Percentiles rank a stretch among this genome's conserved stretches.
Conservation (phyloP, 495 filamentous ascomycete genomes). For the Aspergillus campestris region DNA sequence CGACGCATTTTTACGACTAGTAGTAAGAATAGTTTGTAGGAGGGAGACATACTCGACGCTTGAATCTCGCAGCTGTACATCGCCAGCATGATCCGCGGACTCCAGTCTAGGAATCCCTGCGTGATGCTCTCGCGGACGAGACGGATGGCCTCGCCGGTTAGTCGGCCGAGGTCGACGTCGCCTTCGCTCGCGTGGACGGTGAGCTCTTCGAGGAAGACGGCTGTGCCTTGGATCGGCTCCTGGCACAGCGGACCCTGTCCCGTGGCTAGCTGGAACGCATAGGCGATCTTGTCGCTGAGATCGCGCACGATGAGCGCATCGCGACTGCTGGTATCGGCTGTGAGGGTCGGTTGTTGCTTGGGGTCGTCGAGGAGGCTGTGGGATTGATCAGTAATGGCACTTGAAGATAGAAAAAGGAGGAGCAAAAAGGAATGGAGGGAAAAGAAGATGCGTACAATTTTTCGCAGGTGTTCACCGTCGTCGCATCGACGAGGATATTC, state of each 20-base stretch:
- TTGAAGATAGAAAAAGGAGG: too few relatives aligned
- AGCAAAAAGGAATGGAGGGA: too few relatives aligned
- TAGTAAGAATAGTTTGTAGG: neutral
- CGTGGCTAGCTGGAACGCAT: conserved; percentile 92
- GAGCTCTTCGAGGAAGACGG: conserved; percentile 82
- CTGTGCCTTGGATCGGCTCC: conserved; percentile 89
- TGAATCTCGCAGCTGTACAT: conserved; percentile 99
- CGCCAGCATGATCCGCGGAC: conserved; percentile 83
- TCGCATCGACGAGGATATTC: conserved; percentile 84
- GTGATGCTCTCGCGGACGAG: conserved; percentile 77
- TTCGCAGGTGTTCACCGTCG: conserved; percentile 59
- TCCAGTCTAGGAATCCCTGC: conserved; percentile 91
- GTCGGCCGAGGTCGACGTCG: conserved; percentile 65
- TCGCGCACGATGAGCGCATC: conserved; percentile 59
- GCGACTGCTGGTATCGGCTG: conserved; percentile 20
- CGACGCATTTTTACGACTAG: too few relatives aligned
- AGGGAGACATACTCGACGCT: conserved; percentile 62
- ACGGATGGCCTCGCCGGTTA: conserved; percentile 87
- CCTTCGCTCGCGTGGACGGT: conserved; percentile 49
- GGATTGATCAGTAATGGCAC: conserved; percentile 7
- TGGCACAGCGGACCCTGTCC: conserved; percentile 83
- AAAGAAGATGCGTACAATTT: conserved; percentile 53
- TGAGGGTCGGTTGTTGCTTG: conserved; percentile 22
- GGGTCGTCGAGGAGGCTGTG: conserved; percentile 30
- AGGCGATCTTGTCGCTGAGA: conserved; percentile 80